Base-by-base conservation (phyloP, 352 stramenopile genomes). In the Pythium utonaiense region DNA sequence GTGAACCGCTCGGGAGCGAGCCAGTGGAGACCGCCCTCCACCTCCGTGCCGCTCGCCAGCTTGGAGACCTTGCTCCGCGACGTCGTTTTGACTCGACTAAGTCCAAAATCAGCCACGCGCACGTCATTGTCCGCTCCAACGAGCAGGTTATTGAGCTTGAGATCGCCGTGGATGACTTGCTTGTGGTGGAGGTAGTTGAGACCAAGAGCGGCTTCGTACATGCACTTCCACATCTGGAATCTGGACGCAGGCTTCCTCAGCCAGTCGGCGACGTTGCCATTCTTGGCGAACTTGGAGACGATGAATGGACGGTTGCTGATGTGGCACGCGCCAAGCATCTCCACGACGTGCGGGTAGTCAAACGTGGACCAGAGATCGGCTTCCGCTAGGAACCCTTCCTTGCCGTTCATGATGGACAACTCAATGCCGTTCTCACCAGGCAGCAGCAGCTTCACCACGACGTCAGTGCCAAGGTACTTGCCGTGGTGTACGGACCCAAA, bases 121-220 rank as follows among this genome's bases (percentile, higher is more conserved):
- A 58, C 67, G 8, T 55, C 19, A 0, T 62, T 67, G 9, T 66
- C 48, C 17, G 54, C 87, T 0, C 58, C 50, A 2, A 65, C 50
- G 8, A 65, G 30, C 13, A 65, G 47, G 22, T 59, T 65, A 30
- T 73, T 80, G 16, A 78, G 68, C 66, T 95, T 95, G 16, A 96
- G 72, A 41, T 96, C 82, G 0, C 82, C 77, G 51, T 96, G 86
- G 4, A 96, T 62, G 16, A 88, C 56, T 8, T 49, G 51, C 45
- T 34, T 53, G 22, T 38, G 64, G 70, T 84, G 84, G 25, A 88
- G 63, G 48, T 77, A 93, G 12, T 57, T 19, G 1, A 96, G 60
- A 0, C 78, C 83, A 6, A 77, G 45, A 3, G 65, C 60, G 8
- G 64, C 57, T 27, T 77, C 58, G 40, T 71, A 63, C 42, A 83